Percentiles rank a stretch among this genome's conserved stretches.
These are phyloP conservation scores for Gypsophila paniculata DNA, from an alignment of 179 eudicot genomes.

Conservation along the genomic window DNA sequence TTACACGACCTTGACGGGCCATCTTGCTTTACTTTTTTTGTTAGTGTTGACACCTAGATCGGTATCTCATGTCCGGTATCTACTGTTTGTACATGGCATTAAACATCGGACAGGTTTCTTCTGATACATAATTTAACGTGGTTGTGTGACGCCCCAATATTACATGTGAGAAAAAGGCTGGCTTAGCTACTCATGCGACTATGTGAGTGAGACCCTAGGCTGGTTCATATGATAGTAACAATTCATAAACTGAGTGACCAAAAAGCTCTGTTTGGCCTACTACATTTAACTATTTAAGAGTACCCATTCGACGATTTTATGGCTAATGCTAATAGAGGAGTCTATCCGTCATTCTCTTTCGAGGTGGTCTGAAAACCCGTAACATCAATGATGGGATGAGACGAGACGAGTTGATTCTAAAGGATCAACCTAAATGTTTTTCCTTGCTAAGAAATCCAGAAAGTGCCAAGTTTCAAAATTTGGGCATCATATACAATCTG, in stretches of 20 bases:
- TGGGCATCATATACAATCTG: neutral
- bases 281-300: neutral
- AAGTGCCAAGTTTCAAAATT: neutral
- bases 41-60: too few relatives aligned
- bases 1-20: too few relatives aligned
- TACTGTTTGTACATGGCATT: neutral
- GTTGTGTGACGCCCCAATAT: constrained; percentile 2
- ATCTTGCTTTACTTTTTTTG: too few relatives aligned
- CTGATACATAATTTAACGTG: neutral
- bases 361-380: neutral
- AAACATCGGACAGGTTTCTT: neutral
- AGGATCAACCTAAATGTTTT: neutral
- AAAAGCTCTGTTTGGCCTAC: constrained; percentile 8
- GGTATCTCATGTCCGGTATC: neutral
- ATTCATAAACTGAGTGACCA: neutral
- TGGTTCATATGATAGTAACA: constrained; percentile 15
- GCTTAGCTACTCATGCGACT: neutral
- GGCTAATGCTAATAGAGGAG: neutral
- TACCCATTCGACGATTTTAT: neutral
- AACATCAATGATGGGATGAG: neutral
- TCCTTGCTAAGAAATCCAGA: neutral
- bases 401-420: neutral
- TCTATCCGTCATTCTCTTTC: neutral
- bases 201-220: neutral
- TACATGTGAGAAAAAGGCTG: constrained; percentile 6